Conservation (phyloP, 768 basidiomycete species). For the Amanita rubescens region DNA sequence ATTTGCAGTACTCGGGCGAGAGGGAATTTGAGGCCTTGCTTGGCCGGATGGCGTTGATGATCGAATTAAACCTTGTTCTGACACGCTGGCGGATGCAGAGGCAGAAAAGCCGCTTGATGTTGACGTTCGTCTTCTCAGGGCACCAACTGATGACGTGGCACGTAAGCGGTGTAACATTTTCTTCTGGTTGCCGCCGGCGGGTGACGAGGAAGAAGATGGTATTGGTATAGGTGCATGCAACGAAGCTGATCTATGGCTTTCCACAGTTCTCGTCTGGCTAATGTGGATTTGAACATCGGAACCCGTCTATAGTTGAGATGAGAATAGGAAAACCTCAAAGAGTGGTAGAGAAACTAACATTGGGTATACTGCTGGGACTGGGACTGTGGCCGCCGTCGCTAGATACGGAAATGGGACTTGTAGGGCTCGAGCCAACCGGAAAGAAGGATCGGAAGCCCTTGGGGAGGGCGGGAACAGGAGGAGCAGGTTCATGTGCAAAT, state of each 20-base stretch:
- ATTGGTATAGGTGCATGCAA: conserved; percentile 1
- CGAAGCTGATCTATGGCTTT: not conserved
- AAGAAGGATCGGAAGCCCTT: not conserved
- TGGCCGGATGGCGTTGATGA: not conserved
- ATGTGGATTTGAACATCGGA: too few species aligned
- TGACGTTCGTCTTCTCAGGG: not conserved
- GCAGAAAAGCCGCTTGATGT: not conserved
- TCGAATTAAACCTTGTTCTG: not conserved
- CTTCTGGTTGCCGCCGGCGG: not conserved
- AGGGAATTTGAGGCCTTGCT: conserved; percentile 13
- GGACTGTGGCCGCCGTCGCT: conserved; percentile 1
- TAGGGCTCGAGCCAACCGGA: not conserved
- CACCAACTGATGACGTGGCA: not conserved
- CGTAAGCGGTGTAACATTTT: not conserved
- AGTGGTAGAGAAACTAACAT: not conserved
- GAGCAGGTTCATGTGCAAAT: not conserved
- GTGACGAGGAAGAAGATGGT: not conserved
- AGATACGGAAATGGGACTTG: not conserved
- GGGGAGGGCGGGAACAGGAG: conserved; percentile 7
- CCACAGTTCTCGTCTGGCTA: not conserved
- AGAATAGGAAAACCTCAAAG: not conserved
- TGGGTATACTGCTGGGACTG: not conserved
- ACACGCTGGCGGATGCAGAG: not conserved
- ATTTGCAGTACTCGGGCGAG: conserved; percentile 15
- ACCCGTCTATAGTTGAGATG: not conserved